These are phyloP conservation scores for Lichtheimia ornata DNA, from an alignment of 371 early-diverging fungal species.

Conservation along the genomic window DNA sequence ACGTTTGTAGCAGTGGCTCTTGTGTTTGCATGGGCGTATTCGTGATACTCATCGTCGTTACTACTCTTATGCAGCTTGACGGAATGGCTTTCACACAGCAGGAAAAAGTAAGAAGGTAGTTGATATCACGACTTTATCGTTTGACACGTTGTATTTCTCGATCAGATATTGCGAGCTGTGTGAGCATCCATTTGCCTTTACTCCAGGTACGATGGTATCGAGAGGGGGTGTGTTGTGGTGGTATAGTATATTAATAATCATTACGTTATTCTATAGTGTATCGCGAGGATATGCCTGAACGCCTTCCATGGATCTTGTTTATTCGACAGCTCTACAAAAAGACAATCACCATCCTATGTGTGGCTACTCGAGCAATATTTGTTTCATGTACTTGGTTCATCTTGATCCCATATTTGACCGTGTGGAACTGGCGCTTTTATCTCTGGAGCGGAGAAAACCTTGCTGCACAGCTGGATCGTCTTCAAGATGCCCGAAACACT, in stretches of 20 bases:
- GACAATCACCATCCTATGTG: slow-evolving; percentile 22
- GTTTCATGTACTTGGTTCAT: slow-evolving; percentile 78
- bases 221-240: not conserved
- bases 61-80: slow-evolving; percentile 58
- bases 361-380: slow-evolving; percentile 39
- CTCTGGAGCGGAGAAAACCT: slow-evolving; percentile 71
- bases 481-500: slow-evolving; percentile 1
- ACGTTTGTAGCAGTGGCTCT: slow-evolving; percentile 16
- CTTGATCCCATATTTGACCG: slow-evolving; percentile 75
- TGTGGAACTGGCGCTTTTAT: slow-evolving; percentile 81
- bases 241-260: not conserved
- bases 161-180: slow-evolving; percentile 88
- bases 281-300: slow-evolving; percentile 68
- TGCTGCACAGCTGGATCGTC: slow-evolving; percentile 22
- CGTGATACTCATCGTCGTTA: not conserved
- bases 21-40: not conserved
- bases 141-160: not conserved
- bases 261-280: slow-evolving; percentile 40
- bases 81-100: slow-evolving; percentile 88
- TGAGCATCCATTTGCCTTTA: slow-evolving; percentile 81
- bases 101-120: slow-evolving; percentile 61
- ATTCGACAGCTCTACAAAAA: slow-evolving; percentile 50
- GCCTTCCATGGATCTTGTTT: slow-evolving; percentile 57
- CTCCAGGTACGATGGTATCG: slow-evolving; percentile 60
- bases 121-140: not conserved